Evolutionary conservation across 1,284 basidiomycete genomes (phyloP), one percentile per base, ranked within the genome.

Genomic region (Ceratobasidium sp.): DNA sequence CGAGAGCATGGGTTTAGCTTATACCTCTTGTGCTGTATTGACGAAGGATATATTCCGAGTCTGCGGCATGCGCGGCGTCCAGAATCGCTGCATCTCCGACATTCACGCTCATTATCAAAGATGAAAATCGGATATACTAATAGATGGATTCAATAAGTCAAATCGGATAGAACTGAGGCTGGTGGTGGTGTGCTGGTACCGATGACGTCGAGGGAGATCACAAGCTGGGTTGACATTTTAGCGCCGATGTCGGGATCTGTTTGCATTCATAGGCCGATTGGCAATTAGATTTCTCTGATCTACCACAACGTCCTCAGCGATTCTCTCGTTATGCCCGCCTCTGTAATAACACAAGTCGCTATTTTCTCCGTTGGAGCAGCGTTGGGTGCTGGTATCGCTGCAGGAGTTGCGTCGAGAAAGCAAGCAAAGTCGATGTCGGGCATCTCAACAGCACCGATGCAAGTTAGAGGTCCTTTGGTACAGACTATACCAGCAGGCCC

Each of bases 361-460:
- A 84, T 88, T 55, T 92, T 92, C 78, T 86, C 90, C 53, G 86
- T 89, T 60, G 91, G 91, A 21, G 90, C 89, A 1, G 77, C 88
- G 36, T 82, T 91, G 45, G 91, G 91, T 46, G 91, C 76, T 61
- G 74, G 89, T 26, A 87, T 90, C 6, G 82, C 90, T 55, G 86
- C 86, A 46, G 84, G 85, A 5, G 85, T 74, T 45, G 79, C 79
- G 61, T 82, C 76, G 34, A 81, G 75, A 58, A 70, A 73, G 50
- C 75, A 61, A 71, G 78, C 60, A 61, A 69, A 55, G 32, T 73
- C 75, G n/a, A 23, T 60, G 4, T 46, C 55, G 30, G 39, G 59
- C 12, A 1, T 59, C 14, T 60, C 58, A 4, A 52, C 76, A 2
- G 55, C 74, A 28, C 65, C 73, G n/a, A 57, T 64, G 23, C 67